Evolutionary conservation across 2,329 filamentous ascomycete genomes (phyloP), one percentile per base, ranked within the genome.

Genomic region (Phoma sp.): DNA sequence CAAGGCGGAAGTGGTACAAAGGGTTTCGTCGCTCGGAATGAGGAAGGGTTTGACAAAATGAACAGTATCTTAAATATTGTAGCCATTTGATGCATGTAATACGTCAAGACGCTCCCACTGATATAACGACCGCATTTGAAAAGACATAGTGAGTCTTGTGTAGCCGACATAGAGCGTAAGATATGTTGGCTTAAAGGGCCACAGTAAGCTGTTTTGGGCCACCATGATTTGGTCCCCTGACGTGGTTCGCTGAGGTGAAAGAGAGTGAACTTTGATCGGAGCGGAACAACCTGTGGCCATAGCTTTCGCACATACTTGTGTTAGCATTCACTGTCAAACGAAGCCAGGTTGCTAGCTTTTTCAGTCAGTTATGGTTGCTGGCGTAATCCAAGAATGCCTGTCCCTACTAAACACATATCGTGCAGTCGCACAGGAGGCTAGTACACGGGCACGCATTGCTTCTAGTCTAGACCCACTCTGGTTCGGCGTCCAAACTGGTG

Each of bases 1-100:
- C 19, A 10, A 48, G 24, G 19, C 55, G 47, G 35, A 59, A 52
- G 47, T 58, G 60, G 60, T 63, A 60, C n/a, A 58, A 48, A 32
- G 51, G 45, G 6, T 58, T 61, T 33, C 51, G 53, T 41, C 38
- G 52, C 3, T 56, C 19, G 1, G 31, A 22, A 15, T 50, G 22
- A 25, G n/a, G 36, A 31, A 12, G 7, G 8, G 3, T 1, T n/a
- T 7, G 12, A 41, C 13, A 7, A 10, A 17, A 19, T 29, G 12
- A 27, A 24, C 10, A 12, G 10, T 24, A n/a, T n/a, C 6, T 12
- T 5, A 12, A 2, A 38, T 13, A 38, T 3, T 38, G 12, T 22
- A 24, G 36, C 2, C n/a, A 35, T 7, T 6, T 6, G 6, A 17
- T 35, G 32, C 32, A 13, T 31, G 5, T 10, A 13, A 3, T 31